Conservation (phyloP, 441 rosid genomes). For the Monsonia emarginata region DNA sequence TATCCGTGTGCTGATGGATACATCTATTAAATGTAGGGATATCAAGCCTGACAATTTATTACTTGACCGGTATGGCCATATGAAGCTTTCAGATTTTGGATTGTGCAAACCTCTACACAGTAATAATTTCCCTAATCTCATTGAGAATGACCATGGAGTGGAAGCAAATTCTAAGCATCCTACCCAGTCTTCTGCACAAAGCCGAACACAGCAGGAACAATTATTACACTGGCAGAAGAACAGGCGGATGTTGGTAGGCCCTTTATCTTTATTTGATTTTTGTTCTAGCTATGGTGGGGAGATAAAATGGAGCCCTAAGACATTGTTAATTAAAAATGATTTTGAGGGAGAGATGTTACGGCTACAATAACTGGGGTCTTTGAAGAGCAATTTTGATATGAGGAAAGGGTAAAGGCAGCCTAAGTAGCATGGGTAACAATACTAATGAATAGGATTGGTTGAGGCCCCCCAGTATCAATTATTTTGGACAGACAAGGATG, state of each 20-base stretch:
- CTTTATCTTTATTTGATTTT: neutral
- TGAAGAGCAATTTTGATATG: neutral
- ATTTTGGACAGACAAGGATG: neutral
- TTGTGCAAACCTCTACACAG: slow-evolving; percentile 25
- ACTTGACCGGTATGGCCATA: slow-evolving; percentile 23
- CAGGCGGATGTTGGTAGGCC: slow-evolving; percentile 22
- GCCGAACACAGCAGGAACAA: slow-evolving; percentile 18
- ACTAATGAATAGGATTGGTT: neutral
- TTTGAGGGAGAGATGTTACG: neutral
- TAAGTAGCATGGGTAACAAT: neutral
- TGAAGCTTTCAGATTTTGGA: slow-evolving; percentile 29
- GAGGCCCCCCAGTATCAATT: neutral
- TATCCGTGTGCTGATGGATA: neutral
- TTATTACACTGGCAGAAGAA: slow-evolving; percentile 26
- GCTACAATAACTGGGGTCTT: neutral
- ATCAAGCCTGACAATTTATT: slow-evolving; percentile 26
- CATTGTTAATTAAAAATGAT: neutral
- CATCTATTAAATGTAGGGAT: slow-evolving; percentile 13
- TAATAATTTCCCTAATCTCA: slow-evolving; percentile 18
- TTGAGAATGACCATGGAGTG: slow-evolving; percentile 18
- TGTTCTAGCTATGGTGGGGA: no score
- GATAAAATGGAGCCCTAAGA: neutral
- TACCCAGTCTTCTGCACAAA: neutral
- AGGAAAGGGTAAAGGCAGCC: neutral
- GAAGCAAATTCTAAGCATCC: slow-evolving; percentile 10